These are phyloP conservation scores for Tylopilus vinaceipallidus DNA, from an alignment of 768 basidiomycete species.

Conservation along the genomic window DNA sequence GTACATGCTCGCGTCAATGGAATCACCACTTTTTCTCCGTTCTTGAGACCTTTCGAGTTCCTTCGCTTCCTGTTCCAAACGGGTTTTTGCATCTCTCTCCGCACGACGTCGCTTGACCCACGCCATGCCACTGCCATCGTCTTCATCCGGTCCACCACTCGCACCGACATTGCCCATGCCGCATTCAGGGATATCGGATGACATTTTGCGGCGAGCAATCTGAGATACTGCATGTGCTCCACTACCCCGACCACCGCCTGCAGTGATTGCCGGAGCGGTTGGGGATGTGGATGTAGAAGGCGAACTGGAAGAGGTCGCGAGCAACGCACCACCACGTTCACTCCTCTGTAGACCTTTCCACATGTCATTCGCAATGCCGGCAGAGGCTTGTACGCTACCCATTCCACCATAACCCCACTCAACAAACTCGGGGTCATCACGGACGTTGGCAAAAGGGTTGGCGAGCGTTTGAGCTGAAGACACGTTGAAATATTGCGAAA, in stretches of 20 bases:
- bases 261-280: slow-evolving; percentile 30
- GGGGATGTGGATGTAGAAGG: background rate
- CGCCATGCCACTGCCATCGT: slow-evolving; percentile 85
- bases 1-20: slow-evolving; percentile 21
- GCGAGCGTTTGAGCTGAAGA: slow-evolving; percentile 32
- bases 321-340: slow-evolving; percentile 25
- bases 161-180: slow-evolving; percentile 28
- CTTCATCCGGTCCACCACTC: slow-evolving; percentile 43
- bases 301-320: slow-evolving; percentile 14
- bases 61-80: slow-evolving; percentile 18
- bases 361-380: slow-evolving; percentile 27
- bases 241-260: slow-evolving; percentile 9
- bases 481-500: background rate
- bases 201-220: slow-evolving; percentile 17
- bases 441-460: slow-evolving; percentile 64
- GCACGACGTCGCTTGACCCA: slow-evolving; percentile 73
- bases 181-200: slow-evolving; percentile 20
- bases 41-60: slow-evolving; percentile 17
- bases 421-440: slow-evolving; percentile 76
- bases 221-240: slow-evolving; percentile 13
- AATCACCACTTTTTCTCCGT: slow-evolving; percentile 23
- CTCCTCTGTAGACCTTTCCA: slow-evolving; percentile 29
- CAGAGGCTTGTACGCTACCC: slow-evolving; percentile 49
- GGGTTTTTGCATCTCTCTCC: slow-evolving; percentile 47
- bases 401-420: slow-evolving; percentile 93